These are phyloP conservation scores for Fusarium goolgardi DNA, from an alignment of 2,329 filamentous ascomycete genomes.

Conservation along the genomic window DNA sequence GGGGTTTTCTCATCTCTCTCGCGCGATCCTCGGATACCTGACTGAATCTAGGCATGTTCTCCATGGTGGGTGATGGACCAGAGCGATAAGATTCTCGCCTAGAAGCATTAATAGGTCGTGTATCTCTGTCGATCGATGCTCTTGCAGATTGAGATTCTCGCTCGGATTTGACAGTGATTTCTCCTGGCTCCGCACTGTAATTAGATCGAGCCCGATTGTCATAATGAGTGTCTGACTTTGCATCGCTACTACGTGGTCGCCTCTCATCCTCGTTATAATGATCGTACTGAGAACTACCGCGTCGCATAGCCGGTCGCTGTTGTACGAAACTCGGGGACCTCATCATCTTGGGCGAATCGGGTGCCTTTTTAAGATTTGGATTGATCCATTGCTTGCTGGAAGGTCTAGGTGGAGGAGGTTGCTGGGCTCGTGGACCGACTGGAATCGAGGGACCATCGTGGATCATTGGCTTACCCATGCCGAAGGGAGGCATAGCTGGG, in stretches of 20 bases:
- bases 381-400: conserved; percentile 72
- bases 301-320: conserved; percentile 54
- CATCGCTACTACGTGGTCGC: conserved; percentile 65
- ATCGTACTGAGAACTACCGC: conserved; percentile 53
- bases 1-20: conserved; percentile 25
- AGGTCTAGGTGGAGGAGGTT: conserved; percentile 57
- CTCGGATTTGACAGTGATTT: conserved; percentile 57
- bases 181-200: conserved; percentile 61
- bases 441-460: conserved; percentile 63
- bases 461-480: conserved; percentile 55
- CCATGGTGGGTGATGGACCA: conserved; percentile 43
- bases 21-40: conserved; percentile 18
- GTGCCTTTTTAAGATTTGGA: conserved; percentile 62
- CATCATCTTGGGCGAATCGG: conserved; percentile 64
- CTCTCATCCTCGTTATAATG: conserved; percentile 56
- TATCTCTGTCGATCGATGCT: conserved; percentile 43
- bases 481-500: conserved; percentile 51
- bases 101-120: conserved; percentile 23
- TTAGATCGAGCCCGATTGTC: conserved; percentile 55
- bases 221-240: conserved; percentile 58
- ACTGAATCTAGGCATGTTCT: conserved; percentile 35
- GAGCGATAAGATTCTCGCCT: conserved; percentile 36
- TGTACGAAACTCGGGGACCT: conserved; percentile 63
- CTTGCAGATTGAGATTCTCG: conserved; percentile 53
- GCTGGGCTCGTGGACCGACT: conserved; percentile 65